Evolutionary conservation across 495 filamentous ascomycete species (phyloP).

Genomic region (Lasiosphaeria hispida): DNA sequence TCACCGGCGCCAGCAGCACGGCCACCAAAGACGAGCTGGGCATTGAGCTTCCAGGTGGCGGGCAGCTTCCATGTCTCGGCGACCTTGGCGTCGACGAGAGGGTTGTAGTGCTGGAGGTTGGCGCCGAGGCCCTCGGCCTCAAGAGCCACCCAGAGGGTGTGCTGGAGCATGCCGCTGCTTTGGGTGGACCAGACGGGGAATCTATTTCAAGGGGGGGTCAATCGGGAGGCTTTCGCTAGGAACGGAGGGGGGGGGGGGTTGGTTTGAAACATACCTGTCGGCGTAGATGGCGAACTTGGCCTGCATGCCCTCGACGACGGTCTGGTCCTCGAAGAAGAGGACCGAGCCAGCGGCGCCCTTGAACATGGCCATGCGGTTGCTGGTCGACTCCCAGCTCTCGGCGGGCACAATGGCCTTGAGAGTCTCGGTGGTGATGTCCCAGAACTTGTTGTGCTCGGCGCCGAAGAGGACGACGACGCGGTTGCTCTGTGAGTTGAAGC

Average conservation of each 20-base stretch:
- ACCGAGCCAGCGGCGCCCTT: conserved; percentile 58
- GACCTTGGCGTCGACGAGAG: conserved; percentile 59
- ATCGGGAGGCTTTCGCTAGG: neutral
- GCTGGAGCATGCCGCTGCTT: conserved; percentile 66
- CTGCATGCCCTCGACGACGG: conserved; percentile 50
- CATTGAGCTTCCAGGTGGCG: conserved; percentile 56
- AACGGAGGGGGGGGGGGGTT: too few relatives aligned
- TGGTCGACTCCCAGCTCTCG: conserved; percentile 50
- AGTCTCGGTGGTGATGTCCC: conserved; percentile 53
- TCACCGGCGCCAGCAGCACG: conserved; percentile 45
- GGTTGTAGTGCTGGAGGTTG: conserved; percentile 77
- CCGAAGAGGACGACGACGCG: conserved; percentile 61
- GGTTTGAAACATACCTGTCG: conserved; percentile 35
- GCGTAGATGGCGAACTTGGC: conserved; percentile 55
- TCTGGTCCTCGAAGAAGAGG: conserved; percentile 63
- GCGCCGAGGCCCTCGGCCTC: conserved; percentile 68
- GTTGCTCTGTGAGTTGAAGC: conserved; percentile 67
- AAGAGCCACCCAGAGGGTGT: conserved; percentile 62
- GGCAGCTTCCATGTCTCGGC: conserved; percentile 57
- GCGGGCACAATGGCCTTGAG: conserved; percentile 59
- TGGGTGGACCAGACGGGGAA: conserved; percentile 64
- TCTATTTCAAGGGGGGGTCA: conserved; percentile 18
- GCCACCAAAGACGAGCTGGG: conserved; percentile 63
- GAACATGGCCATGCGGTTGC: conserved; percentile 49
- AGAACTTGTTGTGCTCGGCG: conserved; percentile 63